phyloP scores from a whole-genome alignment of 1,284 basidiomycete species.

The Tetrapyrgos nigripes region DNA sequence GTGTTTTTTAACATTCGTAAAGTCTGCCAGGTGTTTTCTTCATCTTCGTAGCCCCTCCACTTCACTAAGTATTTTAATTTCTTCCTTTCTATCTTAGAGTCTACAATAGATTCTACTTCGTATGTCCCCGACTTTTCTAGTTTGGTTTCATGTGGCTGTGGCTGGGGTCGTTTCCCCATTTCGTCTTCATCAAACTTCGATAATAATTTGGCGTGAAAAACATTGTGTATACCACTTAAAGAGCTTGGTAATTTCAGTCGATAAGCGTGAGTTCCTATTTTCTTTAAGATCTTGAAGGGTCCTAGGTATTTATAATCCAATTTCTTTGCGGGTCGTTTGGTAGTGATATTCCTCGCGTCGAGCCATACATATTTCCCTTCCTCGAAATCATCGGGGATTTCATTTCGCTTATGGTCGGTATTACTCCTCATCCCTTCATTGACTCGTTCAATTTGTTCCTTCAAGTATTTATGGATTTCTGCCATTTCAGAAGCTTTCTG shows the following conservation, averaged over 20 bases:
- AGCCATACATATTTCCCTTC: constrained; percentile 9
- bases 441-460: neutral
- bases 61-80: constrained; percentile 24
- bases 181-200: constrained; percentile 6
- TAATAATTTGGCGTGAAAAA: constrained; percentile 22
- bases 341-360: constrained; percentile 4
- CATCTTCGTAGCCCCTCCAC: too few species aligned
- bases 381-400: neutral
- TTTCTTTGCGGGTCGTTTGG: constrained; percentile 16
- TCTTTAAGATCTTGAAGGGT: constrained; percentile 22
- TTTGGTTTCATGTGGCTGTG: neutral
- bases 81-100: constrained; percentile 15
- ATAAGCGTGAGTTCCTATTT: constrained; percentile 18
- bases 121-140: neutral
- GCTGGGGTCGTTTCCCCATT: constrained; percentile 2
- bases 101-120: constrained; percentile 26
- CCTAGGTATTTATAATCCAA: constrained; percentile 8
- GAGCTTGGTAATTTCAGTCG: constrained; percentile 10
- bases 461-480: neutral
- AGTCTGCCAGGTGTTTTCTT: too few species aligned
- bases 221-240: constrained; percentile 21
- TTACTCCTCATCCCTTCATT: neutral
- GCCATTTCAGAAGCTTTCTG: neutral
- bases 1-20: too few species aligned
- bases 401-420: neutral